Conservation (phyloP, 2,329 filamentous ascomycete species). For the Gyromitra esculenta region DNA sequence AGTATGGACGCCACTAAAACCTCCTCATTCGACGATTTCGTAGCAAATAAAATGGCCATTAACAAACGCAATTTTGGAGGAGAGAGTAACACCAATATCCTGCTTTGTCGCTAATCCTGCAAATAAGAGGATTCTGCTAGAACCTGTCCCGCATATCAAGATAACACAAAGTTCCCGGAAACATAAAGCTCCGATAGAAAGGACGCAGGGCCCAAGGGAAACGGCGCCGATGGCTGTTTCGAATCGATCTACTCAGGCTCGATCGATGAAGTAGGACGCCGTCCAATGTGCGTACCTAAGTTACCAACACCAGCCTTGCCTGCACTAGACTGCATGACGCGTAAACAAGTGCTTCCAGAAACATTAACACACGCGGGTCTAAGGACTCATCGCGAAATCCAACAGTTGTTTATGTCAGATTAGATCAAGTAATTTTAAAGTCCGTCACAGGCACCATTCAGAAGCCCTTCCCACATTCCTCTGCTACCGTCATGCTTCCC, state of each 20-base stretch:
- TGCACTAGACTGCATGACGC: conserved; percentile 27
- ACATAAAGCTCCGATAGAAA: neutral
- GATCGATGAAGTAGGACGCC: conserved; percentile 8
- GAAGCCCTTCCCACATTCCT: conserved; percentile 31
- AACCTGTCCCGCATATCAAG: conserved; percentile 8
- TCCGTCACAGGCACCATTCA: conserved; percentile 47
- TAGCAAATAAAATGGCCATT: conserved; percentile 7
- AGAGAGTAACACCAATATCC: conserved; percentile 1
- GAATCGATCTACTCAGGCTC: conserved; percentile 28
- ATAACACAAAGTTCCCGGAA: conserved; percentile 14
- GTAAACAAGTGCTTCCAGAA: conserved; percentile 31
- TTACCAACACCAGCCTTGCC: conserved; percentile 3
- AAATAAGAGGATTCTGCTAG: neutral
- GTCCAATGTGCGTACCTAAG: conserved; percentile 4
- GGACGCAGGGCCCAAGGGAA: conserved; percentile 1
- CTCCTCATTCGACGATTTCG: neutral
- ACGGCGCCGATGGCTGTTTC: neutral
- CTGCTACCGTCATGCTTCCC: conserved; percentile 18
- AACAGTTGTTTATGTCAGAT: conserved; percentile 54
- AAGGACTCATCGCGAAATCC: conserved; percentile 19
- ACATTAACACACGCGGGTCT: conserved; percentile 20
- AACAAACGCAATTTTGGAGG: neutral
- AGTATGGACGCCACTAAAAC: conserved; percentile 4
- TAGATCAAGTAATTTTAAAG: conserved; percentile 57
- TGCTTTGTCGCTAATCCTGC: conserved; percentile 5